Base-by-base conservation (phyloP, 192 early-diverging fungal genomes). In the Diversispora epigaea region DNA sequence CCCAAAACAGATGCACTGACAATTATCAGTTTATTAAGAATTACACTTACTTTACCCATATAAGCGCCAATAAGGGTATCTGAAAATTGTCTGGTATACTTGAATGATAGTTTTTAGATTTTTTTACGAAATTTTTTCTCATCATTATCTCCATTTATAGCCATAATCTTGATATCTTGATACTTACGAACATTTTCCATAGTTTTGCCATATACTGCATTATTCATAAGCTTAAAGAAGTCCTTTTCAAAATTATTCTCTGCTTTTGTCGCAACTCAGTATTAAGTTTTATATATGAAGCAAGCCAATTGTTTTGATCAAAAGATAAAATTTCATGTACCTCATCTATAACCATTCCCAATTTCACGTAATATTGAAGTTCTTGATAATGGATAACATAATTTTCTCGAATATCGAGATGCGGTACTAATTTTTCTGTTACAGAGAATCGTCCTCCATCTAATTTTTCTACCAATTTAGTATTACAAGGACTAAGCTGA, bases 201-300 rank as follows among this genome's bases (percentile, higher is more conserved):
- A n/a, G n/a, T n/a, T n/a, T n/a, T n/a, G n/a, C n/a, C n/a, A n/a
- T n/a, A n/a, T n/a, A n/a, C n/a, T n/a, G n/a, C n/a, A n/a, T n/a
- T n/a, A n/a, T n/a, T n/a, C n/a, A n/a, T n/a, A n/a, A n/a, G n/a
- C n/a, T n/a, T n/a, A n/a, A n/a, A n/a, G n/a, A n/a, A n/a, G n/a
- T n/a, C n/a, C n/a, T n/a, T n/a, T 14, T 65, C 63, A 25, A 65
- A 65, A 54, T n/a, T 25, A 50, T 70, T 70, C n/a, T 55, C 40
- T 39, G 68, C 21, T 70, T 21, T 32, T 55, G 47, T 22, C 21
- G 25, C 40, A n/a, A 15, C 32, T 54, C 15, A 12, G 68, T 70
- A 22, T 70, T 70, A n/a, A 55, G 7, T 8, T 11, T 32, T 14
- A 70, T 70, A 56, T 70, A 70, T 50, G 68, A 50, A 4, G 19